Base-by-base conservation (phyloP, 1,139 yeast genomes). In the Zygoascus meyerae region DNA sequence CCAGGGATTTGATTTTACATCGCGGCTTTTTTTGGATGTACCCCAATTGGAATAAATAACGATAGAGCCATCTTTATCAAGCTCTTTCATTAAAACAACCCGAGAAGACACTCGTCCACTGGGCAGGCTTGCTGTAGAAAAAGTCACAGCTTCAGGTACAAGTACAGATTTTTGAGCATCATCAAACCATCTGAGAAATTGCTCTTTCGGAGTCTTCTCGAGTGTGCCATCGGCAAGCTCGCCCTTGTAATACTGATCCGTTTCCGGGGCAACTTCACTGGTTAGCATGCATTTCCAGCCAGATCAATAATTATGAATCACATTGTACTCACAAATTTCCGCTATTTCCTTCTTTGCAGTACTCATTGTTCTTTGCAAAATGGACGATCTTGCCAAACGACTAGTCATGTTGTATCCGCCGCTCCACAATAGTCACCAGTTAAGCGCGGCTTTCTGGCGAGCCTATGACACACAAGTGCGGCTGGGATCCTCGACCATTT, bases 21-120 rank as follows among this genome's bases (percentile, higher is more conserved):
- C 97, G 44, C 69, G 64, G 26, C 83, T 78, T 66, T 92, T 92
- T 66, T 86, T 87, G 35, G 95, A 83, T 9, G 83, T 75, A 37
- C 75, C 87, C 95, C 96, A 90, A 66, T 92, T 92, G 46, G 96
- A 86, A 67, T 86, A 92, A 34, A 92, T 73, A n/a, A 89, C 78
- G 57, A 92, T 84, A 34, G 69, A 52, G 4, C 97, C 98, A 48
- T 78, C 75, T 46, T 75, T 72, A 63, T 92, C 97, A 48, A 92
- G 74, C 61, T 92, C 97, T 62, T 92, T 92, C 66, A 94, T 77
- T 47, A 92, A 73, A 1, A 92, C 94, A 11, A 85, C 75, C 49
- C 98, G 72, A 5, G 90, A 79, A 0, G 95, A 83, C 2, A 92
- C 87, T 50, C 95, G 72, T 18, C 98, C 98, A 8, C 84, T 75